These are phyloP conservation scores for Cystobasidium onofrii DNA, from an alignment of 768 basidiomycete genomes.

Conservation along the genomic window DNA sequence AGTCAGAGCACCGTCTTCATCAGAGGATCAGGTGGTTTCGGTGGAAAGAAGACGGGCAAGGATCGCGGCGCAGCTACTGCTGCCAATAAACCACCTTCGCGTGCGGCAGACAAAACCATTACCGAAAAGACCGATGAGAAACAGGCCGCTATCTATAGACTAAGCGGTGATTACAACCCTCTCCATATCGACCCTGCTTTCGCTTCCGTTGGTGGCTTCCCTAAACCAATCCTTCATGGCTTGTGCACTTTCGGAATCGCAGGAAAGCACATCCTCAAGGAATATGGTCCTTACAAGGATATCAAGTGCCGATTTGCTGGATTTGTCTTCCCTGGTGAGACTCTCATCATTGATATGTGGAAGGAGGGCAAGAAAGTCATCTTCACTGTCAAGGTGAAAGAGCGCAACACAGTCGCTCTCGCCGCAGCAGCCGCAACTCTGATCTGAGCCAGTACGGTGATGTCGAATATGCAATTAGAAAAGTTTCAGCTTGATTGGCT, in stretches of 20 bases:
- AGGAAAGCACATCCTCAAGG: conserved; percentile 81
- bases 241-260: conserved; percentile 88
- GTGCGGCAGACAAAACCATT: conserved; percentile 70
- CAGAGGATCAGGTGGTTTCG: conserved; percentile 91
- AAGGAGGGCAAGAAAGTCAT: conserved; percentile 84
- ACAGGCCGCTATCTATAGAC: conserved; percentile 84
- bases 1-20: conserved; percentile 86
- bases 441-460: neutral
- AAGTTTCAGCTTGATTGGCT: too few relatives aligned
- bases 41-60: conserved; percentile 72
- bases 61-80: conserved; percentile 87
- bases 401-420: conserved; percentile 16
- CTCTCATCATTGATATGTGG: conserved; percentile 95
- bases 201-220: conserved; percentile 88
- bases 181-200: conserved; percentile 75
- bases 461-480: neutral
- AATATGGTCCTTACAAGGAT: conserved; percentile 74
- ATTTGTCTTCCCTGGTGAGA: conserved; percentile 90
- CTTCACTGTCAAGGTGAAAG: conserved; percentile 49
- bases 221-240: conserved; percentile 69
- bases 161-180: conserved; percentile 77
- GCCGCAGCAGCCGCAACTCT: conserved; percentile 23
- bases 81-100: conserved; percentile 66
- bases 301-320: conserved; percentile 96
- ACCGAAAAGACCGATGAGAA: conserved; percentile 75